Percentiles rank a stretch among this genome's conserved stretches.
Conservation (phyloP, 768 basidiomycete species). For the Gymnopilus dilepis region DNA sequence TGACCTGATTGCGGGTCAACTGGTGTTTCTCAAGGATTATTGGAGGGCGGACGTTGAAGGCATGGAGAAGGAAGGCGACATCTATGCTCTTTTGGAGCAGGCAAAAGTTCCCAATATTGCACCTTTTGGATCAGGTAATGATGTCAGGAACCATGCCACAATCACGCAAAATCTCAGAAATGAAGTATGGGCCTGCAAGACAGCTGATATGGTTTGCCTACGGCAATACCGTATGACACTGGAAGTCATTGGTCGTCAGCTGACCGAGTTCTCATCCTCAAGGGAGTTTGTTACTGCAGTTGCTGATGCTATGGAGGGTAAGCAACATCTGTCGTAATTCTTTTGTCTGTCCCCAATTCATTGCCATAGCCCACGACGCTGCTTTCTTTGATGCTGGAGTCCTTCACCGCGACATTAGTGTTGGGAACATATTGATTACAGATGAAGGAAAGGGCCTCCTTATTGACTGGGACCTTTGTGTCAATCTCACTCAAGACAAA, state of each 20-base stretch:
- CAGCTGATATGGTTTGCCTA: not conserved
- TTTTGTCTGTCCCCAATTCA: not conserved
- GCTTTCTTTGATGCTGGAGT: slow-evolving; percentile 20
- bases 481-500: not conserved
- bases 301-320: slow-evolving; percentile 24
- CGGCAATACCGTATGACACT: slow-evolving; percentile 19
- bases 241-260: not conserved
- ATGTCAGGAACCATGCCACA: slow-evolving; percentile 19
- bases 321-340: not conserved
- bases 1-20: slow-evolving; percentile 10
- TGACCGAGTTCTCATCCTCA: slow-evolving; percentile 7
- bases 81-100: slow-evolving; percentile 23
- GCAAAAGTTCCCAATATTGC: slow-evolving; percentile 24
- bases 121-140: slow-evolving; percentile 28
- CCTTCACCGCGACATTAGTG: slow-evolving; percentile 34
- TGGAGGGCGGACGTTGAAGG: slow-evolving; percentile 24
- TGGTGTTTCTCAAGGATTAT: slow-evolving; percentile 34
- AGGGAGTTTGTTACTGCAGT: slow-evolving; percentile 22
- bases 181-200: not conserved
- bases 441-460: slow-evolving; percentile 24
- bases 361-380: slow-evolving; percentile 25
- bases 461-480: slow-evolving; percentile 32
- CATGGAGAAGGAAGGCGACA: slow-evolving; percentile 24
- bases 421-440: slow-evolving; percentile 29
- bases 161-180: not conserved